These are phyloP conservation scores for Daldinia sp. DNA, from an alignment of 2,329 filamentous ascomycete species.

Conservation along the genomic window DNA sequence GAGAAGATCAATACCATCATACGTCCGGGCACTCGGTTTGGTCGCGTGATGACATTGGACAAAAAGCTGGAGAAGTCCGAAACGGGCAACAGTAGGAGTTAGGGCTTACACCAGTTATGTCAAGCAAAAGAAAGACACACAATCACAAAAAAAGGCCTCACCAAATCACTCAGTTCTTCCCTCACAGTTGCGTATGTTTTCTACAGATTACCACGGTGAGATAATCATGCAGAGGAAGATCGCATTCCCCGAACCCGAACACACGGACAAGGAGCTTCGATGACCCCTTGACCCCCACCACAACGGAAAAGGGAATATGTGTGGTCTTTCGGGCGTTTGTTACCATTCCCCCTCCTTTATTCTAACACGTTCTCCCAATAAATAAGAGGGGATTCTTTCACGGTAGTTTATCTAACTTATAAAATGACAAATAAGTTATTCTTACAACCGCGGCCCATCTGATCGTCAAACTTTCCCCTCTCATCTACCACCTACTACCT, in stretches of 20 bases:
- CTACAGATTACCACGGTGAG: conserved; percentile 33
- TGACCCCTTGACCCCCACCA: conserved; percentile 36
- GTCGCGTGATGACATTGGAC: conserved; percentile 33
- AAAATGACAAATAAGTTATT: conserved; percentile 24
- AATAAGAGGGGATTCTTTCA: conserved; percentile 10
- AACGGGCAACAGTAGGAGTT: conserved; percentile 34
- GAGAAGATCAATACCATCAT: conserved; percentile 26
- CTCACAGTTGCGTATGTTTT: conserved; percentile 19
- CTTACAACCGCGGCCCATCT: conserved; percentile 1
- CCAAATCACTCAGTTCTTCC: conserved; percentile 21
- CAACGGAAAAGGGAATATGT: conserved; percentile 10
- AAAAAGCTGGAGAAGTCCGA: conserved; percentile 17
- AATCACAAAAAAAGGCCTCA: conserved; percentile 28
- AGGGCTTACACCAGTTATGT: conserved; percentile 36
- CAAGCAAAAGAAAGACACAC: conserved; percentile 8
- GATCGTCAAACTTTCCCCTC: conserved; percentile 10
- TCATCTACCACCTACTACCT: background rate
- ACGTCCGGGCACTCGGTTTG: conserved; percentile 24
- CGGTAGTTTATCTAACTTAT: conserved; percentile 28
- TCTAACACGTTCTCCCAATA: conserved; percentile 9
- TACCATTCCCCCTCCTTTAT: conserved; percentile 18
- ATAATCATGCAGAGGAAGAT: conserved; percentile 36
- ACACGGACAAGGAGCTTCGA: conserved; percentile 18
- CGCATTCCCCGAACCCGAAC: conserved; percentile 33
- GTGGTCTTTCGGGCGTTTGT: conserved; percentile 21